Percentiles rank a stretch among this genome's conserved stretches.
phyloP scores from a whole-genome alignment of 805 yeast genomes.

The Isabelozyma pseudorhagii region DNA sequence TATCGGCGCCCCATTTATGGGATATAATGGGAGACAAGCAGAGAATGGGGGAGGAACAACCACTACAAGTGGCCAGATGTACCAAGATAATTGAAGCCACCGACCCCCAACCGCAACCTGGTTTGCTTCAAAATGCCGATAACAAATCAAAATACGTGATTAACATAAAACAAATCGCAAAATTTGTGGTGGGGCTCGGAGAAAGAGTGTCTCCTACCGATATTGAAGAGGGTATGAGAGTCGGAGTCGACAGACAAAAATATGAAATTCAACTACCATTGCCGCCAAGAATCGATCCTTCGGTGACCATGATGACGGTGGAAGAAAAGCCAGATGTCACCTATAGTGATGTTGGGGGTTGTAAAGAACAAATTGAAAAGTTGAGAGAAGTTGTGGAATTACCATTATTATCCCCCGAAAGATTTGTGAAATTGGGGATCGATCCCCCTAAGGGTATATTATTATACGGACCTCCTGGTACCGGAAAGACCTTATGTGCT shows the following conservation, averaged over 20 bases:
- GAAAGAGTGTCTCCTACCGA: slow-evolving; percentile 98
- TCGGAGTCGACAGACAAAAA: slow-evolving; percentile 96
- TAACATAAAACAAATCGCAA: slow-evolving; percentile 96
- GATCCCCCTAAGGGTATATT: slow-evolving; percentile 99
- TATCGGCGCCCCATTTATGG: slow-evolving; percentile 96
- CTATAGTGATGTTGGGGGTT: slow-evolving; percentile 97
- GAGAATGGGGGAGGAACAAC: slow-evolving; percentile 89
- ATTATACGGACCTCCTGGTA: slow-evolving; percentile 97
- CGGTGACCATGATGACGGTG: slow-evolving; percentile 99
- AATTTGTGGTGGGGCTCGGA: slow-evolving; percentile 94
- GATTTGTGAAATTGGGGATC: slow-evolving; percentile 94
- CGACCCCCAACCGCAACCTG: slow-evolving; percentile 30
- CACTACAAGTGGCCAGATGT: slow-evolving; percentile 97
- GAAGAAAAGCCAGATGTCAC: slow-evolving; percentile 99
- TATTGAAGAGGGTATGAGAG: slow-evolving; percentile 99
- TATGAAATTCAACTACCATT: slow-evolving; percentile 95
- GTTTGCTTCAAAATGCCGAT: slow-evolving; percentile 55
- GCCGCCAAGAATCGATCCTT: slow-evolving; percentile 97
- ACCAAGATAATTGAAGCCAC: slow-evolving; percentile 86
- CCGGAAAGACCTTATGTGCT: slow-evolving; percentile 97
- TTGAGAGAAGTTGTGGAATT: slow-evolving; percentile 93
- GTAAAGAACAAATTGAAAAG: slow-evolving; percentile 97
- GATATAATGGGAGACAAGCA: slow-evolving; percentile 96
- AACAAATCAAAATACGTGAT: slow-evolving; percentile 91
- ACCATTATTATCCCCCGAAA: slow-evolving; percentile 90